Conservation (phyloP, 73 alveolate genomes). For the Paramecium biaurelia region DNA sequence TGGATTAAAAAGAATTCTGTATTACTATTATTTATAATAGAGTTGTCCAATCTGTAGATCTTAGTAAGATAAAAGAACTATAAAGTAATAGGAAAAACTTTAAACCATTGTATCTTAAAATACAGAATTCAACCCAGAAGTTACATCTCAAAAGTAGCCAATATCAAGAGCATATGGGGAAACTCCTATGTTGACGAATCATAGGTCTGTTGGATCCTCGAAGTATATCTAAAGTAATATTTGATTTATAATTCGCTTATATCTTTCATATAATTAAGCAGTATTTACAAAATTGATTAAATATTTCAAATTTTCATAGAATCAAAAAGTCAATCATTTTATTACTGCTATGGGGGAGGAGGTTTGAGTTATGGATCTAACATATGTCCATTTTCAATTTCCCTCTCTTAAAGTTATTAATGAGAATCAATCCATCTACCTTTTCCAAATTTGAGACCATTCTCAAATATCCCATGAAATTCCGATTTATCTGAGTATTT, state of each 20-base stretch:
- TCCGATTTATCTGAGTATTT: constrained; percentile 14
- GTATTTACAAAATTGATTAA: not conserved
- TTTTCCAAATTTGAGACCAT: constrained; percentile 36
- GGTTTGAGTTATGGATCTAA: constrained; percentile 24
- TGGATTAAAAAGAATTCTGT: constrained; percentile 54
- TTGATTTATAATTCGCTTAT: not conserved
- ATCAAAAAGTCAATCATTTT: not conserved
- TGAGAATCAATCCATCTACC: constrained; percentile 52
- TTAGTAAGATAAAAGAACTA: not conserved
- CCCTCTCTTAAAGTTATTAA: not conserved
- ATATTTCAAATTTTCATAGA: not conserved
- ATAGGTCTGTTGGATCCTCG: not conserved
- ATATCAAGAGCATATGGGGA: not conserved
- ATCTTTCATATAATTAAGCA: not conserved
- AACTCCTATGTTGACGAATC: not conserved
- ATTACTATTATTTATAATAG: not conserved
- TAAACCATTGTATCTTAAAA: not conserved
- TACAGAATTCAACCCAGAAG: not conserved
- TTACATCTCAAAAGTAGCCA: not conserved
- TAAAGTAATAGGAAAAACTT: not conserved
- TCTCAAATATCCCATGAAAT: constrained; percentile 37
- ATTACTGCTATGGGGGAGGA: not conserved
- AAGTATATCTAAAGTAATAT: not conserved
- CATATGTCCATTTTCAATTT: constrained; percentile 39
- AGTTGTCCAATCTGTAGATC: constrained; percentile 37